Evolutionary conservation across 371 early-diverging fungal genomes (phyloP).

Genomic region (Thermomucor indicae-seudaticae): DNA sequence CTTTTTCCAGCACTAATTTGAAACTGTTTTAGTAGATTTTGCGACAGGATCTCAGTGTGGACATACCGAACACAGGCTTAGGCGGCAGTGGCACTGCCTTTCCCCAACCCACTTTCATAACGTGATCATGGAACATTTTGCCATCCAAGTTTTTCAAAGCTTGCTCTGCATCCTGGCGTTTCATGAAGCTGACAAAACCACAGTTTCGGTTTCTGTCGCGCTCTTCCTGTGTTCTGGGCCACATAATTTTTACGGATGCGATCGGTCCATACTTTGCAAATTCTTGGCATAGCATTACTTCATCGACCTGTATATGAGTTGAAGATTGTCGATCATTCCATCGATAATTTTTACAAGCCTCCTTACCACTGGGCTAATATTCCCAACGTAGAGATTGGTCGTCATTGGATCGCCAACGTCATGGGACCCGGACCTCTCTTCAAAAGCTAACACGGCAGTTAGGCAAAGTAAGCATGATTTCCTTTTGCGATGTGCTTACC

Average conservation of each 20-base stretch:
- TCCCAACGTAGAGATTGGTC: conserved; percentile 88
- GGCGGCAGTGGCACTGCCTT: conserved; percentile 80
- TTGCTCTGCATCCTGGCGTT: conserved; percentile 64
- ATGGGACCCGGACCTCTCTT: conserved; percentile 54
- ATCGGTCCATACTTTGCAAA: conserved; percentile 88
- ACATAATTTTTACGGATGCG: conserved; percentile 94
- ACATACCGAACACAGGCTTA: conserved; percentile 73
- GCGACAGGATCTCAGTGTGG: too few relatives aligned
- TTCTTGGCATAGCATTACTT: conserved; percentile 64
- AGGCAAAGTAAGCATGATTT: conserved; percentile 1
- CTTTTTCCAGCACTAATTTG: conserved; percentile 31
- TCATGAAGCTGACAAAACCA: conserved; percentile 93
- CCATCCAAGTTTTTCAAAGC: conserved; percentile 79
- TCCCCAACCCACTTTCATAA: conserved; percentile 85
- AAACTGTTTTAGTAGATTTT: too few relatives aligned
- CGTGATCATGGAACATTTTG: conserved; percentile 55
- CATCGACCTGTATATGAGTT: conserved; percentile 52
- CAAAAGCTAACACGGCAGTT: conserved; percentile 20
- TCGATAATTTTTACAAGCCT: background rate
- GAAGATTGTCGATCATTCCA: background rate
- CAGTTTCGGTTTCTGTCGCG: conserved; percentile 73
- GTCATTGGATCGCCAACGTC: conserved; percentile 78
- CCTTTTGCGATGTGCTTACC: too few relatives aligned
- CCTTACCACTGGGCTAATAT: conserved; percentile 59
- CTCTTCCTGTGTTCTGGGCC: conserved; percentile 89